Evolutionary conservation across 1,284 basidiomycete genomes (phyloP).

Genomic region (Moesziomyces sp.): DNA sequence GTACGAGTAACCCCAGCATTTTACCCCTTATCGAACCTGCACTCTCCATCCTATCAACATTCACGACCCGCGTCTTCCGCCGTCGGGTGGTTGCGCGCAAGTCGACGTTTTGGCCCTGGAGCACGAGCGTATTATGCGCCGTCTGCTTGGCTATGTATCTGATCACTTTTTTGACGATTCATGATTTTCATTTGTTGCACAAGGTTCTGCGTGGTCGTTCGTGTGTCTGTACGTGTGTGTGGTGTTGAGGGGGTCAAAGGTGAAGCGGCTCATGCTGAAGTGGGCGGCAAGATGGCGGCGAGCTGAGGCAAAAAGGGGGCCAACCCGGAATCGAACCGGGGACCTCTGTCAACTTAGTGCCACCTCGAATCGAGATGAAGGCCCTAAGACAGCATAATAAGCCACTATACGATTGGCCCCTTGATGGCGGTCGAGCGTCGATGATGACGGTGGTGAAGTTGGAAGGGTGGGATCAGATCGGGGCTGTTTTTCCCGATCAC

Average conservation of each 20-base stretch:
- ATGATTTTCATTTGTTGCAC: too few relatives aligned
- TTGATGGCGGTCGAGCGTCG: too few relatives aligned
- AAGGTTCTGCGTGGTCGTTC: too few relatives aligned
- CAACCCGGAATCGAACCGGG: constrained; percentile 56
- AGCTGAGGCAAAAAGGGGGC: constrained; percentile 15
- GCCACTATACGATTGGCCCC: constrained; percentile 53
- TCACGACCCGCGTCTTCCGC: not conserved
- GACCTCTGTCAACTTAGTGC: constrained; percentile 52
- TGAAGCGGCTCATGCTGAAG: too few relatives aligned
- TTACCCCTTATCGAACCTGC: not conserved
- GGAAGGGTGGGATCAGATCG: too few relatives aligned
- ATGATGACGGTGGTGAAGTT: too few relatives aligned
- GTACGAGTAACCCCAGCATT: constrained; percentile 22
- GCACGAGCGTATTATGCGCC: not conserved
- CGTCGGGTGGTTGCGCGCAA: not conserved
- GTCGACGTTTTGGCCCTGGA: not conserved
- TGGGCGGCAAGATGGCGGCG: too few relatives aligned
- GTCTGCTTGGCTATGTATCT: too few relatives aligned
- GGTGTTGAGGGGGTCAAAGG: too few relatives aligned
- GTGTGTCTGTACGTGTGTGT: too few relatives aligned
- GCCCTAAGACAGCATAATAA: constrained; percentile 59
- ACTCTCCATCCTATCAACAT: not conserved
- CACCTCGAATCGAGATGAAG: not conserved
- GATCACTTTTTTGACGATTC: too few relatives aligned
- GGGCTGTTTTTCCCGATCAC: too few relatives aligned